A percentile compares a stretch with the other conserved stretches of the same genome.
Evolutionary conservation across 371 early-diverging fungal species (phyloP).

Genomic region (Conidiobolus incongruus): DNA sequence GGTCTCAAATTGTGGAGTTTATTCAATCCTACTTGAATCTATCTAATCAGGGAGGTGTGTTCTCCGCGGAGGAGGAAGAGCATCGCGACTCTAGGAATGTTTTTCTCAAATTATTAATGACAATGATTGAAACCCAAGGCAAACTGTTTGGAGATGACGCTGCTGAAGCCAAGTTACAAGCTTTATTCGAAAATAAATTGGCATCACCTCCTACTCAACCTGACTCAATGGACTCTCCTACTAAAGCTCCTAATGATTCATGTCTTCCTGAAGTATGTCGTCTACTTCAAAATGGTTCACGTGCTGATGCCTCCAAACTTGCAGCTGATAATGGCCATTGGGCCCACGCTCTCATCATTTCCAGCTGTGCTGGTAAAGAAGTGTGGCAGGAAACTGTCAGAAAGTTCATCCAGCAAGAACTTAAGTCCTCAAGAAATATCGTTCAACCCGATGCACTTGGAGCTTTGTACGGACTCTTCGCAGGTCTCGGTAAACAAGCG

Average conservation of each 20-base stretch:
- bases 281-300: constrained; percentile 46
- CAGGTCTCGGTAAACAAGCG: constrained; percentile 29
- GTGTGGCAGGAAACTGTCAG: constrained; percentile 59
- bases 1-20: not conserved
- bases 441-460: constrained; percentile 26
- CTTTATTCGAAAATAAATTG: constrained; percentile 11
- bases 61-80: too few species aligned
- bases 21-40: too few species aligned
- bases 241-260: constrained; percentile 1
- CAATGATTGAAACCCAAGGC: constrained; percentile 19
- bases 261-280: constrained; percentile 13
- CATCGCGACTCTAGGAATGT: constrained; percentile 20
- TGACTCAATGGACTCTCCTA: not conserved
- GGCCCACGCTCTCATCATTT: constrained; percentile 77
- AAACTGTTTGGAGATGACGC: constrained; percentile 9
- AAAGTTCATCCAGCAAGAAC: constrained; percentile 26
- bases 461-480: constrained; percentile 48
- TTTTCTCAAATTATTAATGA: constrained; percentile 19
- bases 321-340: constrained; percentile 50
- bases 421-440: not conserved
- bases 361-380: constrained; percentile 62
- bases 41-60: too few species aligned
- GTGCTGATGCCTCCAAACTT: constrained; percentile 41
- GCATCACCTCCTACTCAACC: constrained; percentile 10
- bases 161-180: constrained; percentile 6